phyloP scores from a whole-genome alignment of 2,329 filamentous ascomycete species.

The Zalaria sp. region DNA sequence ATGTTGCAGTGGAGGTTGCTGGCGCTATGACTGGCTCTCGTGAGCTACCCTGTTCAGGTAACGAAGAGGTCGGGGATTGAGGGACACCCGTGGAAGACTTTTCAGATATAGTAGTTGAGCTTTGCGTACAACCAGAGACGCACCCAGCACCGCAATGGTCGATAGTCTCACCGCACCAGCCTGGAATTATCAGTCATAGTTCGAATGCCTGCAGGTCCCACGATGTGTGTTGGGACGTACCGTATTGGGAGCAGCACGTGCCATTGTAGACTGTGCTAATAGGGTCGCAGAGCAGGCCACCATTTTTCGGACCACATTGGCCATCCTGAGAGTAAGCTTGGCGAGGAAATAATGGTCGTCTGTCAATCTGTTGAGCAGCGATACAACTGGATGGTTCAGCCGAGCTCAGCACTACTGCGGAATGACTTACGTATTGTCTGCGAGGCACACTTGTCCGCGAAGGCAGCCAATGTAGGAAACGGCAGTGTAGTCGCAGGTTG shows the following conservation, averaged over 20 bases:
- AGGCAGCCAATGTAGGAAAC: constrained; percentile 18
- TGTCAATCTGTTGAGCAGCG: background rate
- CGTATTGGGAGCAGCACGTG: constrained; percentile 29
- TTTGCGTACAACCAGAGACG: constrained; percentile 17
- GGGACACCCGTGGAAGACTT: background rate
- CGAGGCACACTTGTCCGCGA: constrained; percentile 22
- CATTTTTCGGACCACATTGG: constrained; percentile 24
- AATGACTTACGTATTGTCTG: constrained; percentile 18
- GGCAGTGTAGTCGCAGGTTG: constrained; percentile 23
- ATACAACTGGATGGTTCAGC: background rate
- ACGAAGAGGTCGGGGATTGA: constrained; percentile 6
- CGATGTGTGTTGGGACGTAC: constrained; percentile 6
- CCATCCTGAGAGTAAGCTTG: constrained; percentile 23
- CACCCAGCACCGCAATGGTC: constrained; percentile 24
- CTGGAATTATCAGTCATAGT: constrained; percentile 8
- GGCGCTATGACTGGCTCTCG: constrained; percentile 14
- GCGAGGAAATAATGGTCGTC: constrained; percentile 12
- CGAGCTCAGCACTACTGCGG: background rate
- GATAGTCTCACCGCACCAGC: constrained; percentile 29
- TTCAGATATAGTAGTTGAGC: constrained; percentile 2
- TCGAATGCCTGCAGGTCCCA: constrained; percentile 3
- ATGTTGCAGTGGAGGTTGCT: constrained; percentile 11
- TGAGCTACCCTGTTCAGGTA: constrained; percentile 5
- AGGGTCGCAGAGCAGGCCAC: constrained; percentile 27
- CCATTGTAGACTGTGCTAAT: constrained; percentile 30